Base-by-base conservation (phyloP, 2,329 filamentous ascomycete species). In the Ramularia collo-cygni region DNA sequence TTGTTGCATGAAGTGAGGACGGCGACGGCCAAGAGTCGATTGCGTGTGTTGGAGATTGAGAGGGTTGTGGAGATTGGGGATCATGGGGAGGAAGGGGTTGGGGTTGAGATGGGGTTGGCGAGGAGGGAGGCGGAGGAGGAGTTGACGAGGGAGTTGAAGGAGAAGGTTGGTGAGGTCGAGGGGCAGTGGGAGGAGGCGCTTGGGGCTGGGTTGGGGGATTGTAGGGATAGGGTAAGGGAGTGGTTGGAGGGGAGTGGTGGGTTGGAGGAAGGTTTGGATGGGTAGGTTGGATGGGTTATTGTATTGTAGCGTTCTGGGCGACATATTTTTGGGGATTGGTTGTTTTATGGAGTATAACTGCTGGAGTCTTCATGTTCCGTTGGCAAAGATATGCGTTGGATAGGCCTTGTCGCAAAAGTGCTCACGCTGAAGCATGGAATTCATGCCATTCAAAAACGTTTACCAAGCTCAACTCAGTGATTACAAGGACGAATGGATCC, bases 1-100 rank as follows among this genome's bases (percentile, higher is more conserved):
- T 70, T 96, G 27, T 66, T 95, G 41, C 92, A 95, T 56, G 88
- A 95, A 64, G 87, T 95, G 38, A 86, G 87, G 58, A 85, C 85
- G 38, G 81, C 81, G 0, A 79, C 85, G 2, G 81, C 85, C 58
- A 72, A 73, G 33, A 83, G 85, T 6, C 79, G 79, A 50, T 77
- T 77, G 37, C 74, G 78, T 47, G 69, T 83, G 13, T 70, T 83
- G 50, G 81, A 86, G 59, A 76, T 77, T 0, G 77, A 87, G 57
- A 70, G 77, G 35, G 47, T 54, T 28, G 48, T 63, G 10, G 63
- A 60, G 24, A 30, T 15, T 12, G 38, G 32, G 2, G 61, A 65
- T 21, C 42, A 58, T 16, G 53, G 53, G 35, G 64, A 67, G 18
- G 42, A 59, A 15, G 53, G 53, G 35, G 64, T 66, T 1, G 66